Percentiles rank a stretch among this genome's conserved stretches.
Evolutionary conservation across 139 green algal genomes (phyloP).

Genomic region (Chara braunii): DNA sequence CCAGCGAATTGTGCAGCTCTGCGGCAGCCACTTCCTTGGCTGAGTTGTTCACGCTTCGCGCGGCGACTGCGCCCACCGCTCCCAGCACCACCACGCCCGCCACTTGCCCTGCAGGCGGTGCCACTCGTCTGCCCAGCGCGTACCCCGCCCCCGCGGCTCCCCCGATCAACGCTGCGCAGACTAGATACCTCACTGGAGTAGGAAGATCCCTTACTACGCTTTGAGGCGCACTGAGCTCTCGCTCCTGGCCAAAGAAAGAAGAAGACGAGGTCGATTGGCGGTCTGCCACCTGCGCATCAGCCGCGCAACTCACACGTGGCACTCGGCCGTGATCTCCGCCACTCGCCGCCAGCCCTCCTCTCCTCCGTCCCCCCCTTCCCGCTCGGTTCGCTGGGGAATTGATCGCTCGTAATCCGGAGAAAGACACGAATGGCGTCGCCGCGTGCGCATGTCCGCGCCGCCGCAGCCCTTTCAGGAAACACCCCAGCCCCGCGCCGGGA

Average conservation of each 20-base stretch:
- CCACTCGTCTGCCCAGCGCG: background rate
- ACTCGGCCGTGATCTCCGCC: too few relatives aligned
- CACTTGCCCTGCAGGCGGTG: slow-evolving; percentile 10
- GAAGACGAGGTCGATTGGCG: too few relatives aligned
- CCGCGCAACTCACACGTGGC: too few relatives aligned
- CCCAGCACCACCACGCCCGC: slow-evolving; percentile 19
- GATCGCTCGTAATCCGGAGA: too few relatives aligned
- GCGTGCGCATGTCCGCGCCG: too few relatives aligned
- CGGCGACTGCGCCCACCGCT: slow-evolving; percentile 8
- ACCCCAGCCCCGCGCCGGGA: too few relatives aligned
- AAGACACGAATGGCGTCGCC: too few relatives aligned
- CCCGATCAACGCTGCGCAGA: slow-evolving; percentile 16
- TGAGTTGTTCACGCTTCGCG: slow-evolving; percentile 13
- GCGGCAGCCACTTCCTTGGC: slow-evolving; percentile 24
- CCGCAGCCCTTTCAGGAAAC: too few relatives aligned
- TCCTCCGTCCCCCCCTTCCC: too few relatives aligned
- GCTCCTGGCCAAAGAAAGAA: slow-evolving; percentile 22
- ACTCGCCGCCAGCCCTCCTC: too few relatives aligned
- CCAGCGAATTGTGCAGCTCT: slow-evolving; percentile 26
- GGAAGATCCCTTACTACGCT: slow-evolving; percentile 19
- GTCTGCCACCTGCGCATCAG: too few relatives aligned
- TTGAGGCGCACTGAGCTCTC: slow-evolving; percentile 1
- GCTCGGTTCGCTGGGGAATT: too few relatives aligned
- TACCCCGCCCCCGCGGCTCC: slow-evolving; percentile 6
- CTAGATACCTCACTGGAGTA: slow-evolving; percentile 6